Base-by-base conservation (phyloP, 306 rosid genomes). In the Senna siamea region DNA sequence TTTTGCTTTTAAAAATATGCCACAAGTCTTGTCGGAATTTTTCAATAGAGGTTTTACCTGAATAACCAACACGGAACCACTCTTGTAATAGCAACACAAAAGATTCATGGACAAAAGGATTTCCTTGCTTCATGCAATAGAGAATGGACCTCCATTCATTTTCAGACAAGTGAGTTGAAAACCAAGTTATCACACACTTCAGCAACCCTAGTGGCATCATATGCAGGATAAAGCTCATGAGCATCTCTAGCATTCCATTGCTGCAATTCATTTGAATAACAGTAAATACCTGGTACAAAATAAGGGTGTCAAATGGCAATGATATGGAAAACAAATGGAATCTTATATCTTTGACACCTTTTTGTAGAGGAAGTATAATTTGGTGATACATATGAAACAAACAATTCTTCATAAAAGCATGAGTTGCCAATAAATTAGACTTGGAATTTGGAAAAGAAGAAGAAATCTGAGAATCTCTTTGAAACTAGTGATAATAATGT, bases 141-240 rank as follows among this genome's bases (percentile, higher is more conserved):
- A 89, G 92, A 74, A 85, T 74, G 69, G 85, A 84, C 77, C 82
- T 84, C 78, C 88, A 77, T 74, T 91, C 92, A 14, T 81, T 86
- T 80, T 87, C 90, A 69, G 97, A 87, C 80, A 94, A 81, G 76
- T 80, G 84, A 82, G 80, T 78, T 43, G 98, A 88, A 85, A 94
- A 94, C 97, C 98, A 94, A 78, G 90, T 85, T 35, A 88, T 78
- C 46, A 80, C 87, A 61, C 89, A 88, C 79, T 81, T 89, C 61
- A 94, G 85, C 82, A 94, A 82, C 81, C 98, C 97, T 35, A 94
- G 89, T 67, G 98, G 98, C 95, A 94, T 87, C 82, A 85, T 88
- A 71, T 77, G 85, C 76, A 94, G 80, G 84, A 93, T 87, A 87
- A 80, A 87, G 80, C 86, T 80, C 73, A 89, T 60, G 78, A 94